Evolutionary conservation across 768 basidiomycete genomes (phyloP), one percentile per base, ranked within the genome.

Genomic region (Tricholoma furcatifolium): DNA sequence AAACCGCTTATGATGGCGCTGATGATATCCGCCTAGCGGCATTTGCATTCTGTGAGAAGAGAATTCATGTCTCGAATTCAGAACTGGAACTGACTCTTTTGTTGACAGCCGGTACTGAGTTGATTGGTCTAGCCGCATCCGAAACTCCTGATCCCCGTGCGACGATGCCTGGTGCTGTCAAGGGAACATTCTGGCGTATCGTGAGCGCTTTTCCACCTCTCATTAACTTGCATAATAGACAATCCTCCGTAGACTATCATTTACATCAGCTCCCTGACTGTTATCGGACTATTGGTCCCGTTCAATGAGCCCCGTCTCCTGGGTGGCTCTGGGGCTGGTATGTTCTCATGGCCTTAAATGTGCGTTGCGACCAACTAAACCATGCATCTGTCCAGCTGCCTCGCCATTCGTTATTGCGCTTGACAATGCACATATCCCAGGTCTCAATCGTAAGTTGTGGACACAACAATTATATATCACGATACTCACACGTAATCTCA

Each of bases 121-220:
- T 78, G 48, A 70, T 78, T 24, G 75, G 76, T 51, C 68, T 76
- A 42, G 76, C 75, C 31, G 76, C 73, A 18, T 70, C 68, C 56
- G 76, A 78, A 62, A 78, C 76, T 1, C 75, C 74, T 20, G 72
- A 78, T 57, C 74, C 76, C 18, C 71, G 75, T 46, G 58, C 65
- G 21, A 72, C 72, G 14, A 74, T 76, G 72, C 74, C 74, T 10
- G 58, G 66, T 35, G 75, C 76, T 35, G 74, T 78, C 30, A 76
- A 76, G 66, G 74, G 74, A 34, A 76, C 74, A 2, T 75, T 78
- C 65, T 76, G 75, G 75, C 76, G 74, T 62, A 72, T 77, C 40
- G 72, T 74, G 54, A 56, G 71, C 62, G n/a, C 47, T 46, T 6
- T 39, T 12, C 39, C 6, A 4, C 2, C 4, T 3, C n/a, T 17